Conservation (phyloP, 1,284 basidiomycete genomes). For the Trametes pubescens region DNA sequence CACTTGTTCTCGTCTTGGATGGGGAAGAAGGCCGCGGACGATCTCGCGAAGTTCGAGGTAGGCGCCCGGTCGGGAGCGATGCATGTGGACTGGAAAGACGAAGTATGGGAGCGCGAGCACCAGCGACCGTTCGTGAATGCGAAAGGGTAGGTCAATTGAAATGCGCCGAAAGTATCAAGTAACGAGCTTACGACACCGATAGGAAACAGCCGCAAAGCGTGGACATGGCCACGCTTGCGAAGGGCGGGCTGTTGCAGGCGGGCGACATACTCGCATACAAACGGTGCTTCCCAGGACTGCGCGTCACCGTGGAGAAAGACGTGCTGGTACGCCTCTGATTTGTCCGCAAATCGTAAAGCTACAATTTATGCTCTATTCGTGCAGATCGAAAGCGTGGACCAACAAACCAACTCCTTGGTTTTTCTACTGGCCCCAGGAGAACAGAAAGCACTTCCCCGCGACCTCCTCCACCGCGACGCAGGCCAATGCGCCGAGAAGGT, state of each 20-base stretch:
- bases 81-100: slow-evolving; percentile 68
- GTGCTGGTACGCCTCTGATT: slow-evolving; percentile 47
- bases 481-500: slow-evolving; percentile 38
- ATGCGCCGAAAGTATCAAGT: background rate
- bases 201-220: slow-evolving; percentile 37
- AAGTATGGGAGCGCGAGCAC: slow-evolving; percentile 60
- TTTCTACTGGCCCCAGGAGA: slow-evolving; percentile 52
- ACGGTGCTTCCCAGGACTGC: slow-evolving; percentile 50
- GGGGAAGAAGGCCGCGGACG: slow-evolving; percentile 51
- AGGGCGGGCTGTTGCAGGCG: slow-evolving; percentile 52
- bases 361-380: background rate
- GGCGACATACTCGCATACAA: slow-evolving; percentile 63
- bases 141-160: slow-evolving; percentile 28
- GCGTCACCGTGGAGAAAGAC: slow-evolving; percentile 59
- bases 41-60: slow-evolving; percentile 51
- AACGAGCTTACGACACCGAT: background rate
- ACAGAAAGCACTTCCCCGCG: slow-evolving; percentile 46
- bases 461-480: slow-evolving; percentile 47
- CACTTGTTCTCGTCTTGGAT: slow-evolving; percentile 64
- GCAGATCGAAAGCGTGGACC: background rate
- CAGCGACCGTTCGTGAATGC: slow-evolving; percentile 6
- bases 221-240: slow-evolving; percentile 53
- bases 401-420: slow-evolving; percentile 55
- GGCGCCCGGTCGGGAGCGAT: slow-evolving; percentile 54
- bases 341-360: background rate